Base-by-base conservation (phyloP, 2,329 filamentous ascomycete species). In the Rhinocladiella similis region DNA sequence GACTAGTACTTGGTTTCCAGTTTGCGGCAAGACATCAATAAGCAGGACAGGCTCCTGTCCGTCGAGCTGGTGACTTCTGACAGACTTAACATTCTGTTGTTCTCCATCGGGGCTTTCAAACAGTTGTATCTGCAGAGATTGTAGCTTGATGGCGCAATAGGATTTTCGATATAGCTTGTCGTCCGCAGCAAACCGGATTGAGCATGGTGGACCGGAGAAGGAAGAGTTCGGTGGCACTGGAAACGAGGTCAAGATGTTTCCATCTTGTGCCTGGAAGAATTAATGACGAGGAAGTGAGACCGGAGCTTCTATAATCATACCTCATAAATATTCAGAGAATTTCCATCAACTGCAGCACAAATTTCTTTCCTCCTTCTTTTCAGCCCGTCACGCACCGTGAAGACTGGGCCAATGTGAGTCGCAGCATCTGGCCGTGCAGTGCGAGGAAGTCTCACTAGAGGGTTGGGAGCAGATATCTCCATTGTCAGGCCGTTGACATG, bases 281-380 rank as follows among this genome's bases (percentile, higher is more conserved):
- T 38, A 16, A 22, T n/a, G 36, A 42, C 43, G 25, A 14, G 3
- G 38, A 5, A 53, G 6, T 19, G 18, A 2, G 9, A 33, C n/a
- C 38, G 13, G 18, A 43, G 45, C 7, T 20, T 7, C 52, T 3
- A 42, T 19, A 29, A 22, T 27, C 70, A 47, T 74, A 86, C 83
- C 70, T 84, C 83, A 71, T 86, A 86, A 35, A 87, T 79, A 61
- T 81, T 84, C 48, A 87, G 72, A 27, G 80, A 80, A 67, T 86
- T 82, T 38, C 83, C 83, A 67, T 86, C 83, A 13, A 85, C 73
- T 1, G 77, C 82, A 18, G 83, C 77, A 29, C 76, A 82, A 50
- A 86, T 75, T 66, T 87, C 84, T 64, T 83, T 80, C 68, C 84
- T 75, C 72, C 86, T 85, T 67, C 82, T 78, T 71, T 83, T 85